Conservation (phyloP, 2,329 filamentous ascomycete genomes). For the Zarea fungicola region DNA sequence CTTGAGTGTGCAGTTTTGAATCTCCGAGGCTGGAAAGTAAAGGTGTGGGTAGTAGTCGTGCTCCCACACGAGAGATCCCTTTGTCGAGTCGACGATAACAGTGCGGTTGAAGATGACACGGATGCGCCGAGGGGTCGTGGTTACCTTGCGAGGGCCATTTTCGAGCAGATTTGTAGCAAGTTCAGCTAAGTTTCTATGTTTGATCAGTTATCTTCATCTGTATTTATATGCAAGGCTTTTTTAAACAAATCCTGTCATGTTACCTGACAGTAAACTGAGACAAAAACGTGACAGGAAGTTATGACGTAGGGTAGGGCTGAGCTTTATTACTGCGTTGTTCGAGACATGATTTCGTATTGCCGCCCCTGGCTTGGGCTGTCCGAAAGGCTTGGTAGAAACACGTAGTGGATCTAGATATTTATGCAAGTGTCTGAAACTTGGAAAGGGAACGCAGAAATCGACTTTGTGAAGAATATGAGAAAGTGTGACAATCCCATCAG, state of each 20-base stretch:
- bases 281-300: neutral
- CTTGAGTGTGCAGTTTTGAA: slow-evolving; percentile 23
- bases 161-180: slow-evolving; percentile 22
- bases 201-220: neutral
- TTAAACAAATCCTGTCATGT: neutral
- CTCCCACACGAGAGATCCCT: slow-evolving; percentile 38
- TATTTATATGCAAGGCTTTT: neutral
- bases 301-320: slow-evolving; percentile 4
- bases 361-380: too few relatives aligned
- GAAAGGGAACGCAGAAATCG: neutral
- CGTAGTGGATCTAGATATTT: neutral
- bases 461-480: neutral
- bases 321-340: slow-evolving; percentile 1
- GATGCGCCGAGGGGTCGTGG: slow-evolving; percentile 23
- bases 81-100: slow-evolving; percentile 32
- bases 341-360: too few relatives aligned
- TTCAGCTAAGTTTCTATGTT: slow-evolving; percentile 21
- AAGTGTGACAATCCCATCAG: neutral
- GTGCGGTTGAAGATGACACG: slow-evolving; percentile 29
- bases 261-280: neutral
- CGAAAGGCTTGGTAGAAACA: neutral
- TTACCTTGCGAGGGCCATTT: slow-evolving; percentile 23
- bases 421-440: neutral
- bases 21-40: slow-evolving; percentile 31
- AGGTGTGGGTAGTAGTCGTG: slow-evolving; percentile 44